phyloP scores from a whole-genome alignment of 2,329 filamentous ascomycete species.

The Canariomyces notabilis region DNA sequence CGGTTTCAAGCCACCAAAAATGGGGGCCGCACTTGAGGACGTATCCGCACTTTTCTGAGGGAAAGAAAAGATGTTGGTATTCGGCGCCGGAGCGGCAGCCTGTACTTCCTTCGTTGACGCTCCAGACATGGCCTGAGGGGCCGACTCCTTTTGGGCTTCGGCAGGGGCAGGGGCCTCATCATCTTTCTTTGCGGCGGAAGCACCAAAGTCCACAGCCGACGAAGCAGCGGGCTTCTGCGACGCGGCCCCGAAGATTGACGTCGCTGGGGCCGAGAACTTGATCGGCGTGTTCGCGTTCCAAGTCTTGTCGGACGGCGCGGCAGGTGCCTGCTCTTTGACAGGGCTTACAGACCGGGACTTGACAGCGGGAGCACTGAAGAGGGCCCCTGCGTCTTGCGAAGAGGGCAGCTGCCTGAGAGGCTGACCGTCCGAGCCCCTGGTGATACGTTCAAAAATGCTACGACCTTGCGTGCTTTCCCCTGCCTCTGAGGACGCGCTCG shows the following conservation, averaged over 20 bases:
- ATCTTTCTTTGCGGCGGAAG: conserved; percentile 16
- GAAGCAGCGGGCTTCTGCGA: conserved; percentile 31
- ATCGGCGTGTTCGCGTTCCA: conserved; percentile 49
- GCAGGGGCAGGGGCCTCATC: conserved; percentile 11
- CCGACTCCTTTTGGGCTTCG: conserved; percentile 8
- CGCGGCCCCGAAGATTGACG: conserved; percentile 29
- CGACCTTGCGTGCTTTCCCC: conserved; percentile 42
- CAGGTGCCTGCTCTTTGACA: conserved; percentile 32
- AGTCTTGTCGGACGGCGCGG: conserved; percentile 37
- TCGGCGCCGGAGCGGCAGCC: conserved; percentile 16
- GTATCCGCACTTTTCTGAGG: conserved; percentile 13
- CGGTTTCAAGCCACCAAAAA: conserved; percentile 15
- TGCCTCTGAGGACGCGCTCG: conserved; percentile 38
- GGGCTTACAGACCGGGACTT: conserved; percentile 43
- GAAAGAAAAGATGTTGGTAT: conserved; percentile 12
- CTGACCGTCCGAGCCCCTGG: conserved; percentile 45
- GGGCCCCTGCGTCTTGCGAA: conserved; percentile 27
- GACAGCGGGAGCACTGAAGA: conserved; percentile 30
- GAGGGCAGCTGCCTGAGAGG: conserved; percentile 40
- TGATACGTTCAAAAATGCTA: conserved; percentile 54
- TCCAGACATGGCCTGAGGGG: conserved; percentile 21
- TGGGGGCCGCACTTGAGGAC: conserved; percentile 8
- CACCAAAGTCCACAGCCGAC: conserved; percentile 21
- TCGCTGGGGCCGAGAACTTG: conserved; percentile 43
- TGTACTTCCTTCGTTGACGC: conserved; percentile 15